Conservation (phyloP, 345 rosid species). For the Citrus sinensis region DNA sequence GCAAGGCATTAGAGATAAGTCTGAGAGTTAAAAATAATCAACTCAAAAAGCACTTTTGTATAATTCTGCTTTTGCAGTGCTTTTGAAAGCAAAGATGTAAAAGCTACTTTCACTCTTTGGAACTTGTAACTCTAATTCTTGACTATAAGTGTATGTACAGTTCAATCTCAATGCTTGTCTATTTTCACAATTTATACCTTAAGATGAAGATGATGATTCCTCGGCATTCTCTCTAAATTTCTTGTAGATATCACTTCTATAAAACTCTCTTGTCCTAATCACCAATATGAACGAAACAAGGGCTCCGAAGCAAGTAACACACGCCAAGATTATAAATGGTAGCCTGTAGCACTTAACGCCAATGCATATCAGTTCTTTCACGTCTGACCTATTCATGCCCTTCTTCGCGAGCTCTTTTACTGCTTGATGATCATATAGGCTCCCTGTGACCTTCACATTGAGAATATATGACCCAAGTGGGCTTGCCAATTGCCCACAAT, state of each 20-base stretch:
- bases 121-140: neutral
- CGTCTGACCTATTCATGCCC: conserved; percentile 50
- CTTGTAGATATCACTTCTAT: conserved; percentile 75
- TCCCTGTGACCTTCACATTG: conserved; percentile 69
- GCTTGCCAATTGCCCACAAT: conserved; percentile 75
- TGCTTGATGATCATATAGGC: conserved; percentile 65
- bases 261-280: conserved; percentile 65
- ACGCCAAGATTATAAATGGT: conserved; percentile 51
- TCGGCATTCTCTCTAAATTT: conserved; percentile 53
- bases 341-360: conserved; percentile 60
- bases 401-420: conserved; percentile 41
- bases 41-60: too few species aligned
- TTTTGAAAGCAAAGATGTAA: neutral
- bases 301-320: conserved; percentile 58
- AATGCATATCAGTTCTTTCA: conserved; percentile 63
- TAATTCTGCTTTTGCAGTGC: neutral
- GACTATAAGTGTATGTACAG: neutral
- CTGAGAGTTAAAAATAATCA: rapidly evolving
- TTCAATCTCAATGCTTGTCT: neutral
- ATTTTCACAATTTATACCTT: too few species aligned
- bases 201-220: neutral
- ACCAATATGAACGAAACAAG: conserved; percentile 57
- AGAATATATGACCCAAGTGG: conserved; percentile 84
- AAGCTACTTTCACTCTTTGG: neutral
- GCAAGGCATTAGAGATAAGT: neutral